Evolutionary conservation across 2,329 filamentous ascomycete species (phyloP), one percentile per base, ranked within the genome.

Genomic region (Colletotrichum kahawae): DNA sequence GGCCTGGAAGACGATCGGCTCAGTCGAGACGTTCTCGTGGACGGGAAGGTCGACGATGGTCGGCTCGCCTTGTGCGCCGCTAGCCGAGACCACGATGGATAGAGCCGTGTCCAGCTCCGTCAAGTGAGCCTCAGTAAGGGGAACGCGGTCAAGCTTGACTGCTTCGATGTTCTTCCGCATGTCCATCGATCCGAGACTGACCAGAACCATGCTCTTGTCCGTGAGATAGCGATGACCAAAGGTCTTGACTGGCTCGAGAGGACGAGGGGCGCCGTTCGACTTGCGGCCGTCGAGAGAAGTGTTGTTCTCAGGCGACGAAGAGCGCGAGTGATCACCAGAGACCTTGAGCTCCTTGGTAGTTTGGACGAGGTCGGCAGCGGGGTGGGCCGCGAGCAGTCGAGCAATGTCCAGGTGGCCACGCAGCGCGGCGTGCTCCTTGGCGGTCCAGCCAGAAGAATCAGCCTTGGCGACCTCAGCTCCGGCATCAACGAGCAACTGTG

Each of bases 171-270:
- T 90, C 84, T 97, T 98, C 70, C 95, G 92, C 86, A 95, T 94
- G 82, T 99, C 97, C 95, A 98, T 98, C 0, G 95, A 96, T 0
- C 97, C 97, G 10, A 99, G 87, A 80, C 95, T 98, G 79, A 99
- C 96, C 64, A 98, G 88, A 5, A 99, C 91, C 88, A 99, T 93
- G 77, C 95, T 95, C 80, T 98, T 93, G 67, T 97, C 92, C 21
- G 92, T 97, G 66, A 99, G 90, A 84, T 98, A 99, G 69, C 96
- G 92, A 87, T 99, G 97, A 71, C 97, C 97, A 83, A 98, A 99
- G 1, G 95, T 95, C 85, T 98, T 98, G 78, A 98, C 91, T 7
- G 96, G 93, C 77, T 98, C 95, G 4, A 92, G 87, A 8, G 89
- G 85, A 66, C 92, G 88, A 7, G 88, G 83, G 24, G 83, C 79